Evolutionary conservation across 2,329 filamentous ascomycete genomes (phyloP), one percentile per base, ranked within the genome.

Genomic region (Diaporthe aspalathi): DNA sequence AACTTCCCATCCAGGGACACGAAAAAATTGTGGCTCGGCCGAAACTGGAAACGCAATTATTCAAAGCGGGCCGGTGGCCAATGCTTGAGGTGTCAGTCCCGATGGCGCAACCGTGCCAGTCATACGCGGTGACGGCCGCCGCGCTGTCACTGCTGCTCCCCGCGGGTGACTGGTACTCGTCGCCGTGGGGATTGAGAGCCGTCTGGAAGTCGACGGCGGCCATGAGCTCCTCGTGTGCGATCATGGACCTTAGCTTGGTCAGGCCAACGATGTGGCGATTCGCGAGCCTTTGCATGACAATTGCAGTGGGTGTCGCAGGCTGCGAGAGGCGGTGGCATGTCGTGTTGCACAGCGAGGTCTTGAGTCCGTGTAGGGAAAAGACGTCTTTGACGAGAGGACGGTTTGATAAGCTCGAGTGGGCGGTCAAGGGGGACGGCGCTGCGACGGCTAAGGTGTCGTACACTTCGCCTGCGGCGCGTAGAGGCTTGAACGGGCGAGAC

Each of bases 281-380:
- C 3, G 92, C 82, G 0, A 93, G 79, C 1, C 83, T 81, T 63
- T 89, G 86, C 0, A 90, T 83, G 1, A 86, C 81, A 0, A 83
- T 76, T 0, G 87, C 86, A 1, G 88, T 90, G 3, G 74, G 76
- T 1, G 79, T 83, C 0, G 83, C 80, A 2, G 83, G 75, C 1
- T 82, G 80, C 62, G 89, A 87, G 2, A 91, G 78, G 35, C 85
- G 80, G 32, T 85, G 85, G 82, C 86, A 92, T 1, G 89, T 86
- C 35, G 87, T 81, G 67, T 89, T 91, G 0, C 89, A 90, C 40
- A 87, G 82, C 1, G 84, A 84, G 0, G 87, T 90, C 17, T 83
- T 83, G 0, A 91, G 77, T 1, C 90, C 90, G n/a, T 77, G 75
- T 0, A 84, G 68, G 3, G 78, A 75, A 52, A 78, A 73, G 6